A percentile compares a stretch with the other conserved stretches of the same genome.
Conservation (phyloP, 306 rosid genomes). For the Heteromeles arbutifolia region DNA sequence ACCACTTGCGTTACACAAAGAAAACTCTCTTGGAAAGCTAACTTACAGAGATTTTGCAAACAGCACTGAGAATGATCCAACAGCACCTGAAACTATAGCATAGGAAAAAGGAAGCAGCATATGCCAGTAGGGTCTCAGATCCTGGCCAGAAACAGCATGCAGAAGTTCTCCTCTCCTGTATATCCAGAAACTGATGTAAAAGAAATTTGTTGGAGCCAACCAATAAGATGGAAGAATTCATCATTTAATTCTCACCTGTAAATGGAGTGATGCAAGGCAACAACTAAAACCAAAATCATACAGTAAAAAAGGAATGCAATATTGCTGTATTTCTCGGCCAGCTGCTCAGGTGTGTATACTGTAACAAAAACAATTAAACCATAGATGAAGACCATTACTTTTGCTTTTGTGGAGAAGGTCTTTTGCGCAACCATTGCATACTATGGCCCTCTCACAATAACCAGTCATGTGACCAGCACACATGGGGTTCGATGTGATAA, state of each 20-base stretch:
- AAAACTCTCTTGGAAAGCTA: conserved; percentile 20
- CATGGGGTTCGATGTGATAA: not conserved
- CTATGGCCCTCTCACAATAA: not conserved
- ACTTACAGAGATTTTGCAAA: conserved; percentile 99
- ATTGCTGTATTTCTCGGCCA: conserved; percentile 90
- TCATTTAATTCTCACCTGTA: conserved; percentile 52
- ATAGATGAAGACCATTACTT: conserved; percentile 19
- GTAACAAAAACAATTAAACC: conserved; percentile 31
- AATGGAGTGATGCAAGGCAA: conserved; percentile 67
- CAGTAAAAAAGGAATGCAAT: conserved; percentile 78
- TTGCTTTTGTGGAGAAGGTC: not conserved
- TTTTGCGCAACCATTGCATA: not conserved
- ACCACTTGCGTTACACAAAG: conserved; percentile 10
- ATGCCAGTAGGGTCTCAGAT: conserved; percentile 76
- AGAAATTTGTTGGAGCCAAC: not conserved
- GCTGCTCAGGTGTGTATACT: conserved; percentile 93
- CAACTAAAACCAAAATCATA: conserved; percentile 64
- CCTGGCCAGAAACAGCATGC: conserved; percentile 66
- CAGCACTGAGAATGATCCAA: conserved; percentile 96
- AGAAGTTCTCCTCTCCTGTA: conserved; percentile 83
- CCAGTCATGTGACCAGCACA: not conserved
- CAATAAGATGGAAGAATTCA: conserved; percentile 10
- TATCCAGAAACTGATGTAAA: conserved; percentile 17
- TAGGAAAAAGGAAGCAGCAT: conserved; percentile 89
- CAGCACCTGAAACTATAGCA: conserved; percentile 96